Base-by-base conservation (phyloP, 805 yeast species). In the Nakazawaea ernobii region DNA sequence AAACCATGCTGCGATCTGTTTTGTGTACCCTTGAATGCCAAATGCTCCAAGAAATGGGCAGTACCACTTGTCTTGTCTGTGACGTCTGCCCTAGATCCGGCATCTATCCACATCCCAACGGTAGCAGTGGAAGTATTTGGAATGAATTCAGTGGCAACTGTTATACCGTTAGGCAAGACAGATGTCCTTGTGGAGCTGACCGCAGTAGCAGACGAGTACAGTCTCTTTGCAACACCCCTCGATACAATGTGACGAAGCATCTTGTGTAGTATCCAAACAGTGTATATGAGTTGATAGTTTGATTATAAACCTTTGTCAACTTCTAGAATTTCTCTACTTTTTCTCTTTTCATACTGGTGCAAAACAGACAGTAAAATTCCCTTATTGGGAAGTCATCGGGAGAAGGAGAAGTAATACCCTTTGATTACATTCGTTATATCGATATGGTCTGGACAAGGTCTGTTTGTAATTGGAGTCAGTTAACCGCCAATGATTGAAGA, bases 31-130 rank as follows among this genome's bases (percentile, higher is more conserved):
- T 94, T 94, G 73, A 94, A 94, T 8, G 98, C 95, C 60, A 94
- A 73, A 67, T 94, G 99, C 67, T 94, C 99, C 49, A 94, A 70
- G 63, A 94, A 94, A 68, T 94, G 99, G 0, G 99, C 99, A 7
- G 98, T 91, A 42, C 99, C 99, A 45, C 80, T 74, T 57, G 90
- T 90, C 60, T 75, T 75, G 59, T 86, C 80, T 40, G 73, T 73
- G 58, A 81, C 84, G 67, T 94, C 99, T 3, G 98, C 98, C 52
- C 99, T 76, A 3, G 97, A 91, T 2, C 99, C 99, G 36, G 99
- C 97, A 67, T 94, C 97, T 52, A 94, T 90, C 92, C 97, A 95
- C 47, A 94, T 92, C 2, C 98, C 99, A 11, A 94, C 97, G 1
- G 99, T 94, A 52, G 99, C 98, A 39, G 97, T 90, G 56, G 84